Evolutionary conservation across 148 eudicot species (phyloP), one percentile per base, ranked within the genome.

Genomic region (Amaranthus palmeri): DNA sequence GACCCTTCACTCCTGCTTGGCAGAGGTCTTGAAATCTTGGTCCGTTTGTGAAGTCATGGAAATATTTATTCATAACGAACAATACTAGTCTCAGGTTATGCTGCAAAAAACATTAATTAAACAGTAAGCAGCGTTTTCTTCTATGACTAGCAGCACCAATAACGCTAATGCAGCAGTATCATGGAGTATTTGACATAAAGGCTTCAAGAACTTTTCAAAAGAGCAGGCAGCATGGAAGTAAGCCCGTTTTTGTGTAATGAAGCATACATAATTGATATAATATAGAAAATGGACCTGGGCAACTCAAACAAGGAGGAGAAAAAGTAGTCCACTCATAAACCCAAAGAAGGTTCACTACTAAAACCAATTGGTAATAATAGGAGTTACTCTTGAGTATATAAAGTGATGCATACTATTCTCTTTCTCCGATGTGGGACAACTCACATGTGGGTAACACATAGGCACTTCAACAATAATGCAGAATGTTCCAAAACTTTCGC

Each of bases 1-100:
- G 88, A 80, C 99, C 99, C 74, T 81, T 88, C 46, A 88, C 97
- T 62, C 99, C 99, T 67, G 91, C 97, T 78, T 93, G 98, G 78
- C 99, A 95, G 25, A 95, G 87, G 78, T 92, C 99, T 80, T 90
- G 96, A 70, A 89, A 95, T 59, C 77, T 82, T 18, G 92, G 93
- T 54, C 89, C 90, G 67, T 81, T 85, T 36, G 84, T 75, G 42
- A 86, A 92, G 79, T 90, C 93, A 77, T 83, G 93, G 83, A 95
- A 95, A 73, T 95, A 90, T 81, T 90, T 92, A 80, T 92, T 92
- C 83, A 92, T 87, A 15, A 81, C 92, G 74, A 91, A 95, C 79
- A 90, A 75, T 41, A 95, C 88, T 25, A 95, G 96, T 58, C 99
- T 87, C 48, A 92, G 88, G 77, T 95, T 95, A 79, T 95, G 99